Evolutionary conservation across 345 rosid species (phyloP).

Genomic region (Cardamine occulta): DNA sequence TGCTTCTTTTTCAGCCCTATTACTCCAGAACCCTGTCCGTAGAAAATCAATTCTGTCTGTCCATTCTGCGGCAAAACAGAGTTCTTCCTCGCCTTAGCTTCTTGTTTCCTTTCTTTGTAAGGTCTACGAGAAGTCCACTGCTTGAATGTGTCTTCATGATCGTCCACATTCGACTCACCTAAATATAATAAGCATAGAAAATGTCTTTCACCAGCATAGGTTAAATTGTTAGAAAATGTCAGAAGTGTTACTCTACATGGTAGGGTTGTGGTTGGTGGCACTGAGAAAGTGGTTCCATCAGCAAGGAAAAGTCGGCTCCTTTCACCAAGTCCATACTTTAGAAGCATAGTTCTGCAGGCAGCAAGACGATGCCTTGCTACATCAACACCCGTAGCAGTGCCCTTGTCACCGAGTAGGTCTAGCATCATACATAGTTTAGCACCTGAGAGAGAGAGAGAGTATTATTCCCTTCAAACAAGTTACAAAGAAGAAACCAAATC

Average conservation of each 20-base stretch:
- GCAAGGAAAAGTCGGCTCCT: slow-evolving; percentile 82
- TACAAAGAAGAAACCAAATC: background rate
- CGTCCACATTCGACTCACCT: slow-evolving; percentile 54
- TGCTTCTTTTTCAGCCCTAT: slow-evolving; percentile 65
- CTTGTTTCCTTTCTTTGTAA: slow-evolving; percentile 86
- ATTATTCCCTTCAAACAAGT: slow-evolving; percentile 4
- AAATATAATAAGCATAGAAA: slow-evolving; percentile 50
- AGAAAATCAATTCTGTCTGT: slow-evolving; percentile 69
- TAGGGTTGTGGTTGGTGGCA: slow-evolving; percentile 51
- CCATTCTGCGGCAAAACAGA: slow-evolving; percentile 48
- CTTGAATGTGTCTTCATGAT: slow-evolving; percentile 49
- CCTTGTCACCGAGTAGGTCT: slow-evolving; percentile 73
- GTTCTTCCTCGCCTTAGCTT: slow-evolving; percentile 52
- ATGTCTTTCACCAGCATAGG: background rate
- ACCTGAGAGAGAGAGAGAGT: slow-evolving; percentile 53
- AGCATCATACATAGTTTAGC: slow-evolving; percentile 92
- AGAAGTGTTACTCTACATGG: slow-evolving; percentile 25
- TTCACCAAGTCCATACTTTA: slow-evolving; percentile 73
- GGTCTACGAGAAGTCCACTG: slow-evolving; percentile 86
- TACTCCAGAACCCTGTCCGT: slow-evolving; percentile 75
- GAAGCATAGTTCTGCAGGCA: slow-evolving; percentile 88
- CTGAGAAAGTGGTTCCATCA: slow-evolving; percentile 77
- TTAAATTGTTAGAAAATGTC: background rate
- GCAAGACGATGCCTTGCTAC: slow-evolving; percentile 86
- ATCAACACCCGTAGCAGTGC: slow-evolving; percentile 93